These are phyloP conservation scores for Colletotrichum kahawae DNA, from an alignment of 2,329 filamentous ascomycete genomes.

Conservation along the genomic window DNA sequence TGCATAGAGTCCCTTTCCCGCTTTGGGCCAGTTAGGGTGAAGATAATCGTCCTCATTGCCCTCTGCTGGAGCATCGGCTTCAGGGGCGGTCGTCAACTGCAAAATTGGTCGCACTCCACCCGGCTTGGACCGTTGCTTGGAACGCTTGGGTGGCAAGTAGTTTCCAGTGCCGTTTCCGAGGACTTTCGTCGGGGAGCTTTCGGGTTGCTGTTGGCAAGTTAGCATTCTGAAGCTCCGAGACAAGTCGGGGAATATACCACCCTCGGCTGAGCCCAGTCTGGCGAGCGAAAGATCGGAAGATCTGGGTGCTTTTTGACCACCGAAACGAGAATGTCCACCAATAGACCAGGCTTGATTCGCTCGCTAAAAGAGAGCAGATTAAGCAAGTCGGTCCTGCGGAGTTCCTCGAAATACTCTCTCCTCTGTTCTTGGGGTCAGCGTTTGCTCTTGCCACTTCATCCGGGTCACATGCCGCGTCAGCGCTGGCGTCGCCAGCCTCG, in stretches of 20 bases:
- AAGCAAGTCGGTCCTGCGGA: slow-evolving; percentile 42
- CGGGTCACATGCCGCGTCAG: slow-evolving; percentile 29
- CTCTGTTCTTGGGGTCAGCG: slow-evolving; percentile 30
- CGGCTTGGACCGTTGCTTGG: slow-evolving; percentile 33
- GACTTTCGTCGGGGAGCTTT: neutral
- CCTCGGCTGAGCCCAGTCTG: slow-evolving; percentile 39
- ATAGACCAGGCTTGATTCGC: slow-evolving; percentile 43
- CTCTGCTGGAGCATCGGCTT: slow-evolving; percentile 24
- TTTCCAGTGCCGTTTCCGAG: neutral
- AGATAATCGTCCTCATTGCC: slow-evolving; percentile 35
- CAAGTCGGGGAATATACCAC: neutral
- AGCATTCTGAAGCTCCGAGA: neutral
- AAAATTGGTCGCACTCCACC: slow-evolving; percentile 38
- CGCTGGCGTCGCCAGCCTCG: slow-evolving; percentile 35
- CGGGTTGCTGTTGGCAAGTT: neutral
- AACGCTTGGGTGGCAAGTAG: neutral
- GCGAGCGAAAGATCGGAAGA: slow-evolving; percentile 46
- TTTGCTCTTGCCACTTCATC: neutral
- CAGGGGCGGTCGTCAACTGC: slow-evolving; percentile 28
- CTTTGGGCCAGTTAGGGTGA: slow-evolving; percentile 45
- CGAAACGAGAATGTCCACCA: slow-evolving; percentile 45
- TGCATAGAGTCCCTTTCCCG: slow-evolving; percentile 45
- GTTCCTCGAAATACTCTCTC: slow-evolving; percentile 41
- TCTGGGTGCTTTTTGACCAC: slow-evolving; percentile 47
- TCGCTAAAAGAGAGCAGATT: slow-evolving; percentile 46